Conservation (phyloP, 495 filamentous ascomycete genomes). For the Aspergillus cavernicola region DNA sequence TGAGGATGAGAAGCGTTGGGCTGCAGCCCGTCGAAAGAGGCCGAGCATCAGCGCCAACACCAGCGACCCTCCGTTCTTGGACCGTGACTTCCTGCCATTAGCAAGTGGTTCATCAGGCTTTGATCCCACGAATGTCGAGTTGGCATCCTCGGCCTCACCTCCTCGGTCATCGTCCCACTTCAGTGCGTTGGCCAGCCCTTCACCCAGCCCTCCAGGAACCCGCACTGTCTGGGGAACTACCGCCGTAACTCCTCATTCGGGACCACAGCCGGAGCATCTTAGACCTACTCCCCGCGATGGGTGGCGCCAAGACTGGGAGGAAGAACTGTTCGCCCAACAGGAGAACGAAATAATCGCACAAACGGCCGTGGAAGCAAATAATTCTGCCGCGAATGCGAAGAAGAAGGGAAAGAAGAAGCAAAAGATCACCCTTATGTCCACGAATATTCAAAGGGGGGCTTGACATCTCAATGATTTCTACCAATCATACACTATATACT, state of each 20-base stretch:
- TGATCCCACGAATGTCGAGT: conserved; percentile 36
- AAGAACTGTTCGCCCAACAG: conserved; percentile 54
- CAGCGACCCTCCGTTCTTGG: conserved; percentile 40
- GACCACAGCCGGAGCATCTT: conserved; percentile 35
- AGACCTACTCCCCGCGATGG: conserved; percentile 57
- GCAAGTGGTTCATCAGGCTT: conserved; percentile 36
- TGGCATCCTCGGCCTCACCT: conserved; percentile 51
- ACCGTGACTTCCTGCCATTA: conserved; percentile 67
- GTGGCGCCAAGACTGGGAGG: conserved; percentile 77
- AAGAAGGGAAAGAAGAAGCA: conserved; percentile 86
- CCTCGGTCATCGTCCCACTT: conserved; percentile 55
- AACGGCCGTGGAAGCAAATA: conserved; percentile 26
- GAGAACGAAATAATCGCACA: conserved; percentile 40
- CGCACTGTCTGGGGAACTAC: conserved; percentile 89
- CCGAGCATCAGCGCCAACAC: conserved; percentile 34
- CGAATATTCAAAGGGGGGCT: conserved; percentile 66
- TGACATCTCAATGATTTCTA: conserved; percentile 7
- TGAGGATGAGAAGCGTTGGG: conserved; percentile 65
- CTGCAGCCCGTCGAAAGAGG: conserved; percentile 45
- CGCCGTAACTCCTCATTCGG: conserved; percentile 52
- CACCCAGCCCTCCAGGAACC: conserved; percentile 67
- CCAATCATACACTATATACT: not conserved
- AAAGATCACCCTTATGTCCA: conserved; percentile 95
- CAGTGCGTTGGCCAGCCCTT: conserved; percentile 64
- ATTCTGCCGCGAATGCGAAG: conserved; percentile 24